Evolutionary conservation across 2,329 filamentous ascomycete genomes (phyloP), one percentile per base, ranked within the genome.

Genomic region (Diplodia corticola): DNA sequence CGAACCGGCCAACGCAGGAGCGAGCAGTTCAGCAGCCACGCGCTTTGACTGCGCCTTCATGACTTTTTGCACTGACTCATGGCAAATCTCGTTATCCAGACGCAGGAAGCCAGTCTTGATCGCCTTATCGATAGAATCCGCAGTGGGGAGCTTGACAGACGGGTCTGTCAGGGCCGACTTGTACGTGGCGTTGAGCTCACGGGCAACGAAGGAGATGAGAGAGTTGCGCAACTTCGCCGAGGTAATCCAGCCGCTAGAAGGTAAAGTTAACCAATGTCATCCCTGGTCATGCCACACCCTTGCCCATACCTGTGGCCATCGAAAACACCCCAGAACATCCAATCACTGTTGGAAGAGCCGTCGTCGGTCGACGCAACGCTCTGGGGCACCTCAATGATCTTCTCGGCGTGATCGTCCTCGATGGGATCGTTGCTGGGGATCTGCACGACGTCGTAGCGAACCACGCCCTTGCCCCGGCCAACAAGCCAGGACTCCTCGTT

Each of bases 261-360:
- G 17, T n/a, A 33, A 15, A 66, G 71, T 69, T 35, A 68, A 24
- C 46, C 53, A n/a, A 49, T 28, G 20, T 26, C 44, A 51, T 26
- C 30, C 63, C 17, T 40, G 15, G 13, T 9, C 4, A 30, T 12
- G 86, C 79, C 5, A 46, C 57, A 61, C 10, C 40, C 40, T 61
- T 49, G 44, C 10, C 30, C 57, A 61, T 82, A 94, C 92, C 91
- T 92, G 79, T 99, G 95, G 0, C 95, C 95, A 75, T 99, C 95
- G 78, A 98, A 99, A 20, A 99, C 93, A 67, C 93, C 95, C 95
- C 96, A 99, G 78, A 99, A 99, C 93, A 98, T 98, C 95, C 95
- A 99, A 79, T 99, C 96, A 68, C 86, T 91, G 67, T 84, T 88
- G 20, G 83, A 70, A 17, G 85, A 83, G 44, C 84, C 79, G 75